Percentiles rank a stretch among this genome's conserved stretches.
Evolutionary conservation across 2,329 filamentous ascomycete species (phyloP).

Genomic region (Sporothrix globosa): DNA sequence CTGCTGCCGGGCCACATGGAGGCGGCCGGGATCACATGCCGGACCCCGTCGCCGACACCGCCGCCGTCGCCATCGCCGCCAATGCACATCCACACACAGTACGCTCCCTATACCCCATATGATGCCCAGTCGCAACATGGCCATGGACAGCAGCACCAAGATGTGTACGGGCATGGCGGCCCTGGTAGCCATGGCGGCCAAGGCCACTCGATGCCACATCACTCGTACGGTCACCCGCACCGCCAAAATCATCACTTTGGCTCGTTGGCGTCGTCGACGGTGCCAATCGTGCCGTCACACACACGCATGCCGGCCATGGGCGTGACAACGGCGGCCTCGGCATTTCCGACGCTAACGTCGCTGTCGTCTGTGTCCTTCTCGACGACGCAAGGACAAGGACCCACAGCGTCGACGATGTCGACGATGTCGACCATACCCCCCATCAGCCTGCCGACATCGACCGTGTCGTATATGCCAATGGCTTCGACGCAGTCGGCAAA

Average conservation of each 20-base stretch:
- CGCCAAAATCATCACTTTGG: conserved; percentile 5
- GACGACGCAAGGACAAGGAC: background rate
- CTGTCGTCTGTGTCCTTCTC: conserved; percentile 14
- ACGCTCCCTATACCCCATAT: too few relatives aligned
- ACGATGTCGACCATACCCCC: background rate
- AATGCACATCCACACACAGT: too few relatives aligned
- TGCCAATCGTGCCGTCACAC: conserved; percentile 23
- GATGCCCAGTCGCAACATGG: background rate
- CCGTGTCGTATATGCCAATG: conserved; percentile 1
- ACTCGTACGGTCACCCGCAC: background rate
- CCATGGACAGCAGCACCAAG: background rate
- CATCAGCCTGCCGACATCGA: background rate
- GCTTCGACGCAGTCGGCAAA: too few relatives aligned
- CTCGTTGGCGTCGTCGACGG: background rate
- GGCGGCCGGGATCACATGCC: conserved; percentile 37
- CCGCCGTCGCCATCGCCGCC: conserved; percentile 24
- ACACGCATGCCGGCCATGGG: background rate
- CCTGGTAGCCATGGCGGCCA: background rate
- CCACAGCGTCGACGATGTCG: too few relatives aligned
- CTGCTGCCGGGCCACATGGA: conserved; percentile 33
- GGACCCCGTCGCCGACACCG: conserved; percentile 37
- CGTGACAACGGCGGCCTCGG: background rate
- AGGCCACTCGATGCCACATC: background rate
- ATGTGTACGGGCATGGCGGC: background rate
- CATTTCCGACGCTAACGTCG: background rate